Base-by-base conservation (phyloP, 2,329 filamentous ascomycete genomes). In the Ophiocordyceps sinensis region DNA sequence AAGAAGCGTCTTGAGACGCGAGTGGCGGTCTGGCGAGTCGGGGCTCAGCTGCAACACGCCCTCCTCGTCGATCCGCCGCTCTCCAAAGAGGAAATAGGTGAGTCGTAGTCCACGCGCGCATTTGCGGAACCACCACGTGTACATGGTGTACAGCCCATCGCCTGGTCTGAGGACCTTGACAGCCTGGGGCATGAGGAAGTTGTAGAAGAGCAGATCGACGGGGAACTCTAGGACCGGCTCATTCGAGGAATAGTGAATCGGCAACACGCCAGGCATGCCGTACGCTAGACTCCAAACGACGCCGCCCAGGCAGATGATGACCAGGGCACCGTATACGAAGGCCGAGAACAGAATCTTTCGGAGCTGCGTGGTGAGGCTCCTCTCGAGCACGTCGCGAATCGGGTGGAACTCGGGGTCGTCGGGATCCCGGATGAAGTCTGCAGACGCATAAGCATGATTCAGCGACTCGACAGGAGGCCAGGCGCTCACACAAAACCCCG, bases 351-450 rank as follows among this genome's bases (percentile, higher is more conserved):
- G 73, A 38, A 98, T 98, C 64, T 98, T 98, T 42, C 89, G 79
- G 29, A 98, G 74, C 61, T 98, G 91, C 0, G 88, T 94, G 12
- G 83, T 79, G 38, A 98, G 82, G 51, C 82, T 94, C 29, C 91
- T 80, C 60, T 98, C 91, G 15, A 98, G 73, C 12, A 98, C 91
- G 60, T 98, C 91, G 31, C 93, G 84, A 5, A 98, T 89, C 0
- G 91, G 91, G 57, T 98, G 91, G 59, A 98, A 98, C 12, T 91
- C 94, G 9, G 93, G 91, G 60, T 98, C 91, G 59, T 98, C 93
- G 7, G 91, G 91, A 59, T 98, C 93, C 47, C 91, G 79, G 52
- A 98, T 98, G 59, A 98, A 98, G 66, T 95, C 81, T 85, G 45
- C 2, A 23, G n/a, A 7, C 14, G 19, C 3, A 15, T 59, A 47